Base-by-base conservation (phyloP, 2,329 filamentous ascomycete species). In the Fusarium subglutinans region DNA sequence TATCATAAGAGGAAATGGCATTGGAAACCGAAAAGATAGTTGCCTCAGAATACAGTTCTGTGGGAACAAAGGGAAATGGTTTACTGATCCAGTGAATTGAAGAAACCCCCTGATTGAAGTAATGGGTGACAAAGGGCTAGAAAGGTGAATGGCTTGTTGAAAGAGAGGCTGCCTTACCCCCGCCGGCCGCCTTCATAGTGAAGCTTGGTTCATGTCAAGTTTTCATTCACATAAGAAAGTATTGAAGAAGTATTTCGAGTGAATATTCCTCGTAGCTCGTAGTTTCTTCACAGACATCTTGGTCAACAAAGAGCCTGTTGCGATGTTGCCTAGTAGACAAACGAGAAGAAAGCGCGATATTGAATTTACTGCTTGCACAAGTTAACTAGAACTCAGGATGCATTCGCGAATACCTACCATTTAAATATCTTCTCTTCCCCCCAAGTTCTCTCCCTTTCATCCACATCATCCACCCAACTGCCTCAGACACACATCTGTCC, bases 121-220 rank as follows among this genome's bases (percentile, higher is more conserved):
- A 35, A 35, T 35, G 33, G 33, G 14, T 8, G 0, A 35, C 33
- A 35, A 17, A 35, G 33, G 33, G 0, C 33, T 8, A 9, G 41
- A 43, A n/a, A n/a, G 9, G 14, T 17, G 9, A 43, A 43, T n/a
- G 15, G 10, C n/a, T 15, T 9, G 14, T 15, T 43, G 41, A n/a
- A 43, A n/a, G 14, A 15, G 6, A 43, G 22, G 22, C 5, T 9
- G 22, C 22, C 9, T 11, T 7, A 2, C 0, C 14, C 10, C 6
- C 6, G 13, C 22, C 5, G n/a, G 1, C 15, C 11, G 14, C 6
- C n/a, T 12, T 24, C 4, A n/a, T 24, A 24, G n/a, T 44, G 15
- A n/a, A 17, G 1, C 1, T n/a, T 11, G 6, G n/a, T 17, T 11
- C 10, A 18, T 44, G 5, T 12, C 10, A 1, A 44, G 1, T 24